Base-by-base conservation (phyloP, 192 early-diverging fungal species). In the Umbelopsis isabellina region DNA sequence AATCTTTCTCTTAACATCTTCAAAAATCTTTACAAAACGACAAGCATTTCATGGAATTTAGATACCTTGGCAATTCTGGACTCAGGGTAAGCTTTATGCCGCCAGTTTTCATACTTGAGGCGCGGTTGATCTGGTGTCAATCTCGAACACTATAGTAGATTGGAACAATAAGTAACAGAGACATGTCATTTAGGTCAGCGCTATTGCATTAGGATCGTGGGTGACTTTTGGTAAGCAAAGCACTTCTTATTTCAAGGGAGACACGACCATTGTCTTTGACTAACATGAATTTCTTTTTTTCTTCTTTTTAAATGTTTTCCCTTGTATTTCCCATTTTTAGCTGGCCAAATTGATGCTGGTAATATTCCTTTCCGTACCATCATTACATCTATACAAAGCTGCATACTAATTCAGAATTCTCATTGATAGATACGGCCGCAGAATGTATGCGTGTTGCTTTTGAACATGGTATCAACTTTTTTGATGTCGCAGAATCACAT, bases 391-490 rank as follows among this genome's bases (percentile, higher is more conserved):
- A 0, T 23, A 37, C 25, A 48, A 51, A 18, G 9, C 13, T 45
- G 16, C 66, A 18, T 58, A 49, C 20, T 27, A 37, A 52, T 21
- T 8, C 0, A 1, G 6, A 27, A 58, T 35, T 23, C 47, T 66
- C 69, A 46, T 41, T 67, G 65, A 47, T 77, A 80, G 90, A 92
- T n/a, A 71, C 80, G 10, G 84, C 91, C 0, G 72, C 79, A 58
- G 78, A 89, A 66, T 91, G 87, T 76, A 83, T 93, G 78, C 81
- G 86, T 68, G 82, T 84, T 7, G 91, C 91, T 1, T 90, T 84
- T 66, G 87, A 93, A 33, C 65, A 80, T 58, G 94, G 94, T 49
- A 83, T 93, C 71, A 95, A 93, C 80, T 91, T 90, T 77, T 95
- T 95, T 71, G 83, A 91, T 76, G 84, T 86, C 8, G 90, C 90